Evolutionary conservation across 2,329 filamentous ascomycete genomes (phyloP).

Genomic region (Xylariaceae sp.): DNA sequence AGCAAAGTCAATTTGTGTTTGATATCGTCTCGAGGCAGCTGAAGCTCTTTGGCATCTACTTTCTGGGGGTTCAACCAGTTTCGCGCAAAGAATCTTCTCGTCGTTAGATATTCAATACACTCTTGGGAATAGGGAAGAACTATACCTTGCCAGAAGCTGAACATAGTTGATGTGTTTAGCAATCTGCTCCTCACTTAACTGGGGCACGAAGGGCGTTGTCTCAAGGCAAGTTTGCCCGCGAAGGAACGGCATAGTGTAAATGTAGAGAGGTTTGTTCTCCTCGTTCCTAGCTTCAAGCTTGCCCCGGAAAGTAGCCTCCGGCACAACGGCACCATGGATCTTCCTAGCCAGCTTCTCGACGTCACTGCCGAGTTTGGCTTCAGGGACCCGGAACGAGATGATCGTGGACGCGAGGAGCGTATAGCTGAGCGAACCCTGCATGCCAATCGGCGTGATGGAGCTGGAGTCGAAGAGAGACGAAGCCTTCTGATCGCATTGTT

Average conservation of each 20-base stretch:
- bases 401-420: conserved; percentile 20
- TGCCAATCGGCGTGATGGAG: conserved; percentile 18
- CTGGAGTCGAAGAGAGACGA: conserved; percentile 6
- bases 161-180: conserved; percentile 7
- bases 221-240: conserved; percentile 20
- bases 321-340: conserved; percentile 23
- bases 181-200: conserved; percentile 10
- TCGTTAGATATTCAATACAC: too few species aligned
- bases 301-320: conserved; percentile 18
- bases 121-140: conserved; percentile 3
- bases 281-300: conserved; percentile 21
- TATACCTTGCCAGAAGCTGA: not conserved
- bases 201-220: conserved; percentile 15
- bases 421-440: conserved; percentile 25
- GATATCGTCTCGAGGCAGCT: conserved; percentile 7
- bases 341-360: conserved; percentile 20
- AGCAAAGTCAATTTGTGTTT: conserved; percentile 14
- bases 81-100: conserved; percentile 27
- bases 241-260: conserved; percentile 17
- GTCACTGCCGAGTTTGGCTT: conserved; percentile 6
- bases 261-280: conserved; percentile 19
- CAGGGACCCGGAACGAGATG: conserved; percentile 11
- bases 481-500: too few species aligned
- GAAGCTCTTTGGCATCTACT: conserved; percentile 4
- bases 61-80: conserved; percentile 14